Evolutionary conservation across 805 yeast species (phyloP), one percentile per base, ranked within the genome.

Genomic region (Vanderwaltozyma verrucispora): DNA sequence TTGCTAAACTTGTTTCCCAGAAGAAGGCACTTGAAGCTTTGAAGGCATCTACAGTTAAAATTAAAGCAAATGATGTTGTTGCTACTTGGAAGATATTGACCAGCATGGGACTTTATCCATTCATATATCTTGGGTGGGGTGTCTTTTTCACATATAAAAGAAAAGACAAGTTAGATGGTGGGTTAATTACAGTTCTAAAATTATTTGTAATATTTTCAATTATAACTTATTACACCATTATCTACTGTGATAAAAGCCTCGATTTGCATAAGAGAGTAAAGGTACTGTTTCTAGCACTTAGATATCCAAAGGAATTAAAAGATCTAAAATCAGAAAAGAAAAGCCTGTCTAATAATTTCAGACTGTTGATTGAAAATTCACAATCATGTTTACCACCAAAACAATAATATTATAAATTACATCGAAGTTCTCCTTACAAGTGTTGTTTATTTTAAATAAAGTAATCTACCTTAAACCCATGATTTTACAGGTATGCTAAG

Each of bases 21-120:
- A 67, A 69, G 41, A 87, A 88, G 60, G 86, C 89, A 24, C 67
- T 62, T 40, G 71, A 74, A 33, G 98, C 97, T 0, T 67, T 92
- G 42, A 88, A 87, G 10, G 79, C 72, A 7, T 87, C 96, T 0
- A 72, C 87, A 0, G 98, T 92, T 18, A 92, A 92, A 57, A 79
- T 92, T 42, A 77, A 77, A 53, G 98, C 95, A 14, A 80, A 77
- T 39, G 98, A 92, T 59, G 96, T 92, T 19, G 74, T 92, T 42
- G 97, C 97, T 2, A 88, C 97, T 1, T 92, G 98, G 98, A 92
- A 92, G 60, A 80, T 92, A 33, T 67, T 92, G 45, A 86, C 89
- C 28, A 77, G 88, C 25, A 72, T 92, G 73, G 94, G 89, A 4
- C 63, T 85, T 38, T 92, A 96, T 0, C 98, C 98, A 3, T 58